phyloP scores from a whole-genome alignment of 768 basidiomycete species.

The Sporobolomyces roseus region DNA sequence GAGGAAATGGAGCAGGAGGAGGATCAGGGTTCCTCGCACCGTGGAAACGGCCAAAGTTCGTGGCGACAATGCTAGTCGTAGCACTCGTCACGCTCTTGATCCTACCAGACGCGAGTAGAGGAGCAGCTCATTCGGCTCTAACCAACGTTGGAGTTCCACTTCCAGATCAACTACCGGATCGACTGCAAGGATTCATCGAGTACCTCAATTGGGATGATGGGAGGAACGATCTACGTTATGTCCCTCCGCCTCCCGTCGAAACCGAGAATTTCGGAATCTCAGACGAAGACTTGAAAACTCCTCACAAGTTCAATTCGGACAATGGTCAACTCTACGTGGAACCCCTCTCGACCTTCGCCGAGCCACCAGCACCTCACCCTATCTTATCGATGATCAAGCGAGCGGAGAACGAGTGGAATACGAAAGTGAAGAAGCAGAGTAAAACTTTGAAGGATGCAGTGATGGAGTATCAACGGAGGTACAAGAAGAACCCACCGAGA shows the following conservation, averaged over 20 bases:
- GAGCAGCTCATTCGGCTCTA: constrained; percentile 38
- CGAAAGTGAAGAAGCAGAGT: constrained; percentile 69
- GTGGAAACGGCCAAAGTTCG: constrained; percentile 30
- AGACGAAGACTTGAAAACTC: constrained; percentile 27
- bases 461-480: constrained; percentile 71
- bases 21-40: neutral
- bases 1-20: neutral
- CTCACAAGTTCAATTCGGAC: constrained; percentile 27
- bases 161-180: constrained; percentile 40
- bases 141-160: constrained; percentile 40
- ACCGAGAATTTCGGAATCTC: constrained; percentile 24
- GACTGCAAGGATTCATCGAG: constrained; percentile 35
- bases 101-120: constrained; percentile 40
- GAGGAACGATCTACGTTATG: constrained; percentile 33
- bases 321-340: constrained; percentile 43
- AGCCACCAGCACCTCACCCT: constrained; percentile 57
- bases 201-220: constrained; percentile 37
- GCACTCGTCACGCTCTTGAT: constrained; percentile 39
- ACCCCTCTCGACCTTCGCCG: constrained; percentile 20
- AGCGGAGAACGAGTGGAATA: constrained; percentile 69
- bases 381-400: constrained; percentile 78
- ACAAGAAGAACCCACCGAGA: constrained; percentile 72
- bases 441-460: constrained; percentile 73
- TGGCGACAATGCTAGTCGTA: constrained; percentile 31
- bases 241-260: constrained; percentile 32